Evolutionary conservation across 331 rosid genomes (phyloP).

Genomic region (Malus hybrid): DNA sequence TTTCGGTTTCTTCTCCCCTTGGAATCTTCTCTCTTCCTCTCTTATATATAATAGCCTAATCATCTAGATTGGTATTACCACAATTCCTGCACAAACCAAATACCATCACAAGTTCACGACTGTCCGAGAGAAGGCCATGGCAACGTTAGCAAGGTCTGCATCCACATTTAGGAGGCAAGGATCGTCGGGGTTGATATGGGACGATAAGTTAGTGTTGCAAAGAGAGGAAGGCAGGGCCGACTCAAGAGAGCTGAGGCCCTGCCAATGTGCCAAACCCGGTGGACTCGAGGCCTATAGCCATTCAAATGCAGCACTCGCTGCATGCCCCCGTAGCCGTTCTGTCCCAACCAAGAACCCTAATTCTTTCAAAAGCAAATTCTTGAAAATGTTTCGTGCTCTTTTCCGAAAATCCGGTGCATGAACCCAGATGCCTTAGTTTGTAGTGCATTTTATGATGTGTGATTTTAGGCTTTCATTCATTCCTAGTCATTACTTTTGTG

Average conservation of each 20-base stretch:
- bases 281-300: not conserved
- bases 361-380: not conserved
- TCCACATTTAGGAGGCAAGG: conserved; percentile 77
- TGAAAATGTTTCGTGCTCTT: conserved; percentile 2
- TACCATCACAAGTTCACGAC: not conserved
- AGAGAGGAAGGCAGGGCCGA: not conserved
- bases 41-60: not conserved
- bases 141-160: conserved; percentile 59
- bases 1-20: not conserved
- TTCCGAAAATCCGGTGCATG: not conserved
- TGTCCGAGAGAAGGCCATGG: conserved; percentile 29
- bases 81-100: not conserved
- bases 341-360: not conserved
- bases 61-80: not conserved
- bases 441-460: not conserved
- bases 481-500: no score
- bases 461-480: no score
- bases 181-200: conserved; percentile 80
- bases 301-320: not conserved
- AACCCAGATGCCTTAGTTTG: not conserved
- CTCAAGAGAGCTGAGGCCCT: conserved; percentile 18
- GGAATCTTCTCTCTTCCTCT: not conserved
- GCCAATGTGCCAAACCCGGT: conserved; percentile 1
- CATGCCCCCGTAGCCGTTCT: not conserved
- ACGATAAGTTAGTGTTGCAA: conserved; percentile 38